Evolutionary conservation across 441 rosid genomes (phyloP).

Genomic region (Metrosideros polymorpha): DNA sequence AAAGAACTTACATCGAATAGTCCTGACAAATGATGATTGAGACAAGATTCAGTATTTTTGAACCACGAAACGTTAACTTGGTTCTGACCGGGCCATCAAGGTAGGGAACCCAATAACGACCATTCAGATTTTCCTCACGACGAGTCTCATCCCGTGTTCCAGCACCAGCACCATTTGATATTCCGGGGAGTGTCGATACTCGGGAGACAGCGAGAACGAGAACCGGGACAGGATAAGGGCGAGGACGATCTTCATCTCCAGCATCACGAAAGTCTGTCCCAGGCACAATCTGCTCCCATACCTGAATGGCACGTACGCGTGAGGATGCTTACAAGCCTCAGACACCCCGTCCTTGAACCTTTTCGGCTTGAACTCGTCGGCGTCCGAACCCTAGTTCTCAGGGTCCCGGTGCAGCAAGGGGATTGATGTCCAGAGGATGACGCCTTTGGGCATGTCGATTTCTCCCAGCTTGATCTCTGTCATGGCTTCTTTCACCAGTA

Average conservation of each 20-base stretch:
- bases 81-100: background rate
- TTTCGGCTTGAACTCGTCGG: background rate
- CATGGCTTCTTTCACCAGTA: slow-evolving; percentile 14
- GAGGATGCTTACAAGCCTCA: background rate
- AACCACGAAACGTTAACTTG: too few species aligned
- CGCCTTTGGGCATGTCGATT: slow-evolving; percentile 14
- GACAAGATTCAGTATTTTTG: too few species aligned
- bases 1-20: too few species aligned
- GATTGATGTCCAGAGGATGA: slow-evolving; percentile 4
- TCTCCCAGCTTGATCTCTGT: slow-evolving; percentile 12
- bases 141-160: background rate
- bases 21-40: too few species aligned
- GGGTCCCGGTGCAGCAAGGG: background rate
- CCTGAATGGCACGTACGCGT: background rate
- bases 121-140: background rate
- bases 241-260: background rate
- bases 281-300: background rate
- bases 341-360: background rate
- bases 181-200: background rate
- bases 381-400: background rate
- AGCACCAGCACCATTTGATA: background rate
- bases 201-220: background rate
- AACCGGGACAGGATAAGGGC: background rate
- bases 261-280: background rate
- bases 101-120: too few species aligned